Conservation (phyloP, 495 filamentous ascomycete species). For the Parathielavia hyrcaniae region DNA sequence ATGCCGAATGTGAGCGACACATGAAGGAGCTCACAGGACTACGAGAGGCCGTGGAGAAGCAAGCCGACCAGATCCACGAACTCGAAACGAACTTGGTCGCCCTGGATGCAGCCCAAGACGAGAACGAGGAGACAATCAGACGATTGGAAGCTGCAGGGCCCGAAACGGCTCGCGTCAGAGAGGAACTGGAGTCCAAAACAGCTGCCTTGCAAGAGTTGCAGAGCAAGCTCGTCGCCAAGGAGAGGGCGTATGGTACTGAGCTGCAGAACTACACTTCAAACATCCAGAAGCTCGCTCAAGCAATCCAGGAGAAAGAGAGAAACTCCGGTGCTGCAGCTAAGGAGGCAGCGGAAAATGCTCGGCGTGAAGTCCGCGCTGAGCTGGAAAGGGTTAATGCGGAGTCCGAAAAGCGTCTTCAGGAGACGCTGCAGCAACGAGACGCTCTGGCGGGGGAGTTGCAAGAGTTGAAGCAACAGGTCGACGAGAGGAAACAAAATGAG, state of each 20-base stretch:
- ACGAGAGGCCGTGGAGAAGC: slow-evolving; percentile 7
- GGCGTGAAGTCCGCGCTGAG: slow-evolving; percentile 3
- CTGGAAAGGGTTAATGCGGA: slow-evolving; percentile 15
- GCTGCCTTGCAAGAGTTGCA: slow-evolving; percentile 18
- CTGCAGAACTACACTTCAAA: slow-evolving; percentile 9
- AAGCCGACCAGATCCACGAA: slow-evolving; percentile 15
- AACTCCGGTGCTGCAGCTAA: neutral
- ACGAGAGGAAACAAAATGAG: slow-evolving; percentile 14
- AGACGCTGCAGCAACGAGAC: slow-evolving; percentile 13
- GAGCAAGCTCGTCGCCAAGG: slow-evolving; percentile 14
- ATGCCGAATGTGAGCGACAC: slow-evolving; percentile 14
- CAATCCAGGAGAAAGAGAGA: slow-evolving; percentile 21
- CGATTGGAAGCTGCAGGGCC: slow-evolving; percentile 1
- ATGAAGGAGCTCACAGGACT: slow-evolving; percentile 11
- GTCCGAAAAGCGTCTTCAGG: slow-evolving; percentile 1
- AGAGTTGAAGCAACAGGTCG: slow-evolving; percentile 6
- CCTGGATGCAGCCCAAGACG: slow-evolving; percentile 8
- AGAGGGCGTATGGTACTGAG: slow-evolving; percentile 13
- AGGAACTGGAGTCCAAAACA: slow-evolving; percentile 15
- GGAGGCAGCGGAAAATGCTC: slow-evolving; percentile 6
- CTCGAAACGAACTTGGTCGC: slow-evolving; percentile 19
- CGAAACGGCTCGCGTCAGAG: slow-evolving; percentile 10
- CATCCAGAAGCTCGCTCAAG: slow-evolving; percentile 20
- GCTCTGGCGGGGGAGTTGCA: neutral
- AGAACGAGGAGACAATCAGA: slow-evolving; percentile 7